These are phyloP conservation scores for Dictyostelium intermedium DNA, from an alignment of 78 protist genomes.

Conservation along the genomic window DNA sequence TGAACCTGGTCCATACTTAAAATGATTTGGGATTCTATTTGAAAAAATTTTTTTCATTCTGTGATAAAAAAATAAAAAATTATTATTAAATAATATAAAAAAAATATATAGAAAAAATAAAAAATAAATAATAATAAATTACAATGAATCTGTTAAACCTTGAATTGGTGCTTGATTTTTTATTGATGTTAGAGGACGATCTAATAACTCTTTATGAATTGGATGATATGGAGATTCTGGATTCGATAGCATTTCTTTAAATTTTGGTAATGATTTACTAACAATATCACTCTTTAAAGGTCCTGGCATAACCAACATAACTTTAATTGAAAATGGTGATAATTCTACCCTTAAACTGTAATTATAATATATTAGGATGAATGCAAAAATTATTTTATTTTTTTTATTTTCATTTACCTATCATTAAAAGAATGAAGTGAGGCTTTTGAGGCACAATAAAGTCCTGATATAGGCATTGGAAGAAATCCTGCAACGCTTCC, in stretches of 20 bases:
- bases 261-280: background rate
- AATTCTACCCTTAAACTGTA: conserved; percentile 34
- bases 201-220: background rate
- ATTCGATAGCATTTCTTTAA: background rate
- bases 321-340: conserved; percentile 40
- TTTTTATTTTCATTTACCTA: background rate
- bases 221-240: conserved; percentile 1
- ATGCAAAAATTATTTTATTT: too few relatives aligned
- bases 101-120: background rate
- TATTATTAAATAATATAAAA: background rate
- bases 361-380: background rate
- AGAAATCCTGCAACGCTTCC: conserved; percentile 4
- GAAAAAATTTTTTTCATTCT: background rate
- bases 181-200: background rate
- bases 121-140: background rate
- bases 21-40: background rate
- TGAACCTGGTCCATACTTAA: conserved; percentile 22
- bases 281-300: conserved; percentile 17
- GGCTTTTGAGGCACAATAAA: conserved; percentile 57
- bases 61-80: background rate
- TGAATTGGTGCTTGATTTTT: conserved; percentile 11
- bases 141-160: background rate
- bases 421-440: conserved; percentile 44
- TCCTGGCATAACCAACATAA: conserved; percentile 26
- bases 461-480: conserved; percentile 9